These are phyloP conservation scores for Fusarium redolens DNA, from an alignment of 2,329 filamentous ascomycete species.

Conservation along the genomic window DNA sequence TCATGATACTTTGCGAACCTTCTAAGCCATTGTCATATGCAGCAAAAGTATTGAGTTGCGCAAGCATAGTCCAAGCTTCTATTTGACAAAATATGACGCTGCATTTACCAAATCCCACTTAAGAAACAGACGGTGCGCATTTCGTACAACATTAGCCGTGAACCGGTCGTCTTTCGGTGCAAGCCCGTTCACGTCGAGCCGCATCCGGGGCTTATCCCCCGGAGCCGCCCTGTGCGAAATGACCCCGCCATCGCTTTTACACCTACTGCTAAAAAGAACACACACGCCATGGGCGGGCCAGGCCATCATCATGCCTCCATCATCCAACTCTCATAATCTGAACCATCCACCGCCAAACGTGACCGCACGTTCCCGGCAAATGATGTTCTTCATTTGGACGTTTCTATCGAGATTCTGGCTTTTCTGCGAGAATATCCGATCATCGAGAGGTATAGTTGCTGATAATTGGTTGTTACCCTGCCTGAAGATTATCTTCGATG, in stretches of 20 bases:
- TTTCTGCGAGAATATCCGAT: constrained; percentile 10
- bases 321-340: constrained; percentile 10
- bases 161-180: constrained; percentile 1
- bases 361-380: constrained; percentile 32
- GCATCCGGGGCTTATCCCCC: constrained; percentile 34
- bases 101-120: constrained; percentile 4
- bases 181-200: constrained; percentile 18
- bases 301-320: constrained; percentile 31
- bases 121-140: constrained; percentile 15
- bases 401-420: constrained; percentile 3
- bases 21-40: background rate
- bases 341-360: constrained; percentile 43
- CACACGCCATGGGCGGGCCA: constrained; percentile 28
- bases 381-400: background rate
- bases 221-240: constrained; percentile 23
- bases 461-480: constrained; percentile 6
- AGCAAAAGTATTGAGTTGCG: background rate
- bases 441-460: constrained; percentile 1
- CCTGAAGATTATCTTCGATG: constrained; percentile 30
- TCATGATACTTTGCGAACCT: constrained; percentile 9
- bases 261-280: background rate
- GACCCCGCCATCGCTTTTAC: constrained; percentile 20
- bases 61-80: constrained; percentile 4
- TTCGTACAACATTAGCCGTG: constrained; percentile 7
- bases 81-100: constrained; percentile 9